phyloP scores from a whole-genome alignment of 805 yeast species.

The Hanseniaspora occidentalis region DNA sequence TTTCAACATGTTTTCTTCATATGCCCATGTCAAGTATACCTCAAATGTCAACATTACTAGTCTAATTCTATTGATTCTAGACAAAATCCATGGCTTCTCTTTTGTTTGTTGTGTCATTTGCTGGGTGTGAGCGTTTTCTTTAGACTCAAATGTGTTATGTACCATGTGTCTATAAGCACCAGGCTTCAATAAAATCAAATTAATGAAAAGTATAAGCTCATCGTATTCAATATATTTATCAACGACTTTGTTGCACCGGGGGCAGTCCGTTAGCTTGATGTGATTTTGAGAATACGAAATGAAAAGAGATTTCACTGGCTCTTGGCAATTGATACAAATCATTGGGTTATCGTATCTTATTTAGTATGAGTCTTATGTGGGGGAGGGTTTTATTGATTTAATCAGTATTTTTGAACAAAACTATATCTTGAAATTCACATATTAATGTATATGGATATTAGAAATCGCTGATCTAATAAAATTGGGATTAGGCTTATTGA shows the following conservation, averaged over 20 bases:
- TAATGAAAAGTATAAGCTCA: conserved; percentile 70
- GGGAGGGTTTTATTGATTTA: conserved; percentile 3
- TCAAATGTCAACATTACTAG: conserved; percentile 66
- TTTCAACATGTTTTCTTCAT: conserved; percentile 42
- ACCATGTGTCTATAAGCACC: conserved; percentile 83
- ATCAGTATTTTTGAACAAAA: conserved; percentile 3
- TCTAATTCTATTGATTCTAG: conserved; percentile 34
- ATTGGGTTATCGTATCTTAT: too few relatives aligned
- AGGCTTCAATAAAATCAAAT: conserved; percentile 69
- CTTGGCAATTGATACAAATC: conserved; percentile 86
- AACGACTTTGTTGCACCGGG: conserved; percentile 57
- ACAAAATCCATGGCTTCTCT: conserved; percentile 6
- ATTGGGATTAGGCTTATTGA: too few relatives aligned
- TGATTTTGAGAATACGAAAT: conserved; percentile 65
- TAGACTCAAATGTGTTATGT: conserved; percentile 42
- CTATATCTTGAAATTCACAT: too few relatives aligned
- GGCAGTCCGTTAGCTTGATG: conserved; percentile 68
- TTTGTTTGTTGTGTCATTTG: conserved; percentile 3
- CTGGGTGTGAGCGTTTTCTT: conserved; percentile 9
- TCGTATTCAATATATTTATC: conserved; percentile 91
- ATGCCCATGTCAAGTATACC: conserved; percentile 86
- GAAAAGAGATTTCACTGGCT: conserved; percentile 49
- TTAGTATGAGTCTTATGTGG: too few relatives aligned
- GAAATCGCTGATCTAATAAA: too few relatives aligned
- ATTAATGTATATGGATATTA: too few relatives aligned